Conservation (phyloP, 192 early-diverging fungal species). For the Coemansia sp. region DNA sequence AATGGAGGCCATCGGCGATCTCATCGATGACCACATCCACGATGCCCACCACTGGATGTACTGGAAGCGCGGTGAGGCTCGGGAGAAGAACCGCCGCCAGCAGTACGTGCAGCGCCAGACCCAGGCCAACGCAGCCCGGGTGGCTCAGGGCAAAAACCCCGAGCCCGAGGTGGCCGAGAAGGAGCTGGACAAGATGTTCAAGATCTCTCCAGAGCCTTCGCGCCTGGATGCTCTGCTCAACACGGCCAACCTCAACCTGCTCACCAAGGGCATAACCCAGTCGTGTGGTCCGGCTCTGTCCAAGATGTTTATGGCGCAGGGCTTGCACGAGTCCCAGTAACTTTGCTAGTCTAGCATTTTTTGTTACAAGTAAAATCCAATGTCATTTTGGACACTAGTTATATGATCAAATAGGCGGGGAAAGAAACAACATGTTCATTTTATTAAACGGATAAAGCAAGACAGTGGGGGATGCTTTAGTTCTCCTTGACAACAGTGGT, state of each 20-base stretch:
- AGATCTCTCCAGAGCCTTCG: conserved; percentile 80
- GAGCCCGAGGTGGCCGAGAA: conserved; percentile 75
- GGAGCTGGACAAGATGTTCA: conserved; percentile 61
- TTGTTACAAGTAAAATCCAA: too few species aligned
- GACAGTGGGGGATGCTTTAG: neutral
- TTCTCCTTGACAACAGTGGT: conserved; percentile 62
- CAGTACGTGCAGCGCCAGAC: conserved; percentile 62
- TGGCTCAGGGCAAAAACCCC: conserved; percentile 63
- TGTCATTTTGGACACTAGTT: too few species aligned
- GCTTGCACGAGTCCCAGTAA: conserved; percentile 57
- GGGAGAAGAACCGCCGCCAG: conserved; percentile 80
- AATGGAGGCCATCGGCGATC: conserved; percentile 82
- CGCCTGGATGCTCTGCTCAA: conserved; percentile 88
- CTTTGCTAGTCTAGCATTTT: too few species aligned
- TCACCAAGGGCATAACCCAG: conserved; percentile 89
- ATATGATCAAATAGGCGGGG: too few species aligned
- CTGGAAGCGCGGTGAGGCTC: conserved; percentile 89
- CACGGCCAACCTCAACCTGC: conserved; percentile 88
- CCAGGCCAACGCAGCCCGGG: conserved; percentile 72
- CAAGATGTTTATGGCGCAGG: conserved; percentile 83
- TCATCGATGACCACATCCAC: conserved; percentile 88
- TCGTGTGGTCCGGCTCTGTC: conserved; percentile 92
- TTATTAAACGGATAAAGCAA: conserved; percentile 6
- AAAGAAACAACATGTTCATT: conserved; percentile 1
- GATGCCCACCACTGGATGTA: conserved; percentile 90